Evolutionary conservation across 2,329 filamentous ascomycete genomes (phyloP).

Genomic region (Zymoseptoria brevis): DNA sequence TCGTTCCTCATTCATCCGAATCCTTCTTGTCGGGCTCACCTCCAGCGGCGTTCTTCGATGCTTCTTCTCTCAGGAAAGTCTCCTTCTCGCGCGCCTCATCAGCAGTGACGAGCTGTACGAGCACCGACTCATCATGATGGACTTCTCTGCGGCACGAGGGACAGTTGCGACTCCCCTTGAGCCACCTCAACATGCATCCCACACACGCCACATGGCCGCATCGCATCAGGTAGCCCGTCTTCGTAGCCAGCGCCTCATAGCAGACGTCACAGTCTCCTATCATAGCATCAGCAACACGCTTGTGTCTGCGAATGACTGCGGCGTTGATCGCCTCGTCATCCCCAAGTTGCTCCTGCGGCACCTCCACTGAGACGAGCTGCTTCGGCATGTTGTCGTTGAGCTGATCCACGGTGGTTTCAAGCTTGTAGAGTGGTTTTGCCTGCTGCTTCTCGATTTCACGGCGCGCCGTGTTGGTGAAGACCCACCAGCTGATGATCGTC

Average conservation of each 20-base stretch:
- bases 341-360: not conserved
- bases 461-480: not conserved
- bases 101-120: not conserved
- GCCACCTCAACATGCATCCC: not conserved
- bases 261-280: not conserved
- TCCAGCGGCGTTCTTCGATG: no score
- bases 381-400: not conserved
- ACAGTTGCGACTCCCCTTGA: not conserved
- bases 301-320: not conserved
- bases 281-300: not conserved
- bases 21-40: no score
- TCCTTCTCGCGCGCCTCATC: not conserved
- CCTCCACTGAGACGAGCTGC: not conserved
- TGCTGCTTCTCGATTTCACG: not conserved
- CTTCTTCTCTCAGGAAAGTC: no score
- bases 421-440: not conserved
- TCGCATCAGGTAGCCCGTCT: not conserved
- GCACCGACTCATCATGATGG: not conserved
- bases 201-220: not conserved
- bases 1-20: no score
- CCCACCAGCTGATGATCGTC: not conserved
- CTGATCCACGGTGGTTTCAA: not conserved
- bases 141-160: not conserved
- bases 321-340: not conserved
- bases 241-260: not conserved